A percentile compares a stretch with the other conserved stretches of the same genome.
Evolutionary conservation across 495 filamentous ascomycete species (phyloP).

Genomic region (Penicillium atrosanguineum): DNA sequence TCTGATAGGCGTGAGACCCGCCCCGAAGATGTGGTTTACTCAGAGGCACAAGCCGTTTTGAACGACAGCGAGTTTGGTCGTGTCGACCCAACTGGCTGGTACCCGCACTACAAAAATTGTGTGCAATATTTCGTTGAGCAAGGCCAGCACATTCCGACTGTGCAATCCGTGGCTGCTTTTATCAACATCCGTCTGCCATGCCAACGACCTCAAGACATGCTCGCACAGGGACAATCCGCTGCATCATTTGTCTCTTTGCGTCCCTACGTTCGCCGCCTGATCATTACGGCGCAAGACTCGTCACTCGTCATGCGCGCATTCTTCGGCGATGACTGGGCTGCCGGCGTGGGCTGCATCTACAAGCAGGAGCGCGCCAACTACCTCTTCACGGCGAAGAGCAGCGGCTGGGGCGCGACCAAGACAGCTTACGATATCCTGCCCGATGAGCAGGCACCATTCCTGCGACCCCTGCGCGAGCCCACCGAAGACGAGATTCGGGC

Average conservation of each 20-base stretch:
- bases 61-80: slow-evolving; percentile 35
- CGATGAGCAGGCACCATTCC: slow-evolving; percentile 78
- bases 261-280: slow-evolving; percentile 85
- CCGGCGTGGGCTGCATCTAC: slow-evolving; percentile 74
- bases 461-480: slow-evolving; percentile 71
- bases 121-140: slow-evolving; percentile 83
- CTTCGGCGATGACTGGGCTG: slow-evolving; percentile 82
- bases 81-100: slow-evolving; percentile 81
- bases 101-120: slow-evolving; percentile 83
- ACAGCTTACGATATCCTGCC: slow-evolving; percentile 78
- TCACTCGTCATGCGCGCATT: slow-evolving; percentile 76
- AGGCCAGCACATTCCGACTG: slow-evolving; percentile 70
- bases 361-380: slow-evolving; percentile 89
- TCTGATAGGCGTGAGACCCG: slow-evolving; percentile 21
- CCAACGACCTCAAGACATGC: slow-evolving; percentile 21
- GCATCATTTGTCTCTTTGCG: slow-evolving; percentile 64
- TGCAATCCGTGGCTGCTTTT: slow-evolving; percentile 89
- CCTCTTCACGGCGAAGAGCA: slow-evolving; percentile 91
- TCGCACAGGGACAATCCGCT: neutral
- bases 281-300: slow-evolving; percentile 83
- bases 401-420: slow-evolving; percentile 85
- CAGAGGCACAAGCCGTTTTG: slow-evolving; percentile 12
- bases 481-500: slow-evolving; percentile 73
- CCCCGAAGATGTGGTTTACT: slow-evolving; percentile 11
- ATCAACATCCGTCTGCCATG: slow-evolving; percentile 70